A percentile compares a stretch with the other conserved stretches of the same genome.
These are phyloP conservation scores for Hordeum pubiflorum DNA, from an alignment of 202 grass and related monocot genomes.

Conservation along the genomic window DNA sequence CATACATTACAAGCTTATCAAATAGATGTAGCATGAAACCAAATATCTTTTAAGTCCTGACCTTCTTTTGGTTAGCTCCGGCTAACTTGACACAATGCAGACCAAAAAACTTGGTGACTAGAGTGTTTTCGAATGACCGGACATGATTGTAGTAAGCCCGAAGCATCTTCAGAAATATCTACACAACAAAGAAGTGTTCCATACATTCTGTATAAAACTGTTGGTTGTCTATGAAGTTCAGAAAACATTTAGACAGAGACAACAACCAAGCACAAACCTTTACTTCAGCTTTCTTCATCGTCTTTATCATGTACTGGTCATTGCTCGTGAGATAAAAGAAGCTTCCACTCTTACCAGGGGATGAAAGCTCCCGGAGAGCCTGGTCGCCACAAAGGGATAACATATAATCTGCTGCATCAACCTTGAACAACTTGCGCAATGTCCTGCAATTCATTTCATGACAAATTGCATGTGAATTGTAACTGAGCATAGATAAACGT, in stretches of 20 bases:
- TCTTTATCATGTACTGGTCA: conserved; percentile 99
- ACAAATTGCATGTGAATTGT: not conserved
- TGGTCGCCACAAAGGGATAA: conserved; percentile 94
- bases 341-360: conserved; percentile 96
- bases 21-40: not conserved
- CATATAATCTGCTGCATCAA: conserved; percentile 98
- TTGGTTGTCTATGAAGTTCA: not conserved
- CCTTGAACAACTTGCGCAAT: conserved; percentile 85
- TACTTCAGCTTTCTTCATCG: conserved; percentile 99
- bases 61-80: conserved; percentile 78
- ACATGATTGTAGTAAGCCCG: conserved; percentile 91
- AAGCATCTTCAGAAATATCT: conserved; percentile 94
- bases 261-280: conserved; percentile 51
- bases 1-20: conserved; percentile 4
- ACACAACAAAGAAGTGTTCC: conserved; percentile 18
- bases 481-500: not conserved
- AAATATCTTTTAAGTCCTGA: conserved; percentile 27
- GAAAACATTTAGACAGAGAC: not conserved
- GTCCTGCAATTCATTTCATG: conserved; percentile 52
- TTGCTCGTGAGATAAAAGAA: conserved; percentile 97
- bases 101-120: conserved; percentile 88
- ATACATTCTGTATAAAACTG: conserved; percentile 2
- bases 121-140: conserved; percentile 59
- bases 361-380: conserved; percentile 87
- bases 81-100: conserved; percentile 91